These are phyloP conservation scores for Aspergillus niger DNA, from an alignment of 2,329 filamentous ascomycete species.

Conservation along the genomic window DNA sequence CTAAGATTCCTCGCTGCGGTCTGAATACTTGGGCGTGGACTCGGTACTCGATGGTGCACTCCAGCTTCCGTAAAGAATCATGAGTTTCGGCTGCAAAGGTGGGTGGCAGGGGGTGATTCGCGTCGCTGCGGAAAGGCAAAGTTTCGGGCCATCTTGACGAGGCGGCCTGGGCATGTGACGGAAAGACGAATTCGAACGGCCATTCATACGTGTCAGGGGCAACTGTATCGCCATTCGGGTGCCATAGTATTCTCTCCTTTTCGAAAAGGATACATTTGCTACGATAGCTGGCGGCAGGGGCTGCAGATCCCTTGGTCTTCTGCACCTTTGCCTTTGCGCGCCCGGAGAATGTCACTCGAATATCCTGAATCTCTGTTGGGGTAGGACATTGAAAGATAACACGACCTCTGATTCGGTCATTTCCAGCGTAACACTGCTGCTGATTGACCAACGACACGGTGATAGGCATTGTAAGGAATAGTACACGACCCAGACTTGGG, in stretches of 20 bases:
- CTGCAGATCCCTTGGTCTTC: conserved; percentile 18
- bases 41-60: conserved; percentile 14
- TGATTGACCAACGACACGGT: conserved; percentile 12
- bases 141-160: conserved; percentile 11
- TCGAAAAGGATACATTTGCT: conserved; percentile 21
- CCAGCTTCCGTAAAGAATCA: conserved; percentile 9
- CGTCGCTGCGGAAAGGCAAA: conserved; percentile 15
- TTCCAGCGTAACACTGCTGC: conserved; percentile 10
- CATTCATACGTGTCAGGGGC: conserved; percentile 14
- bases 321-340: conserved; percentile 18
- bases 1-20: conserved; percentile 7
- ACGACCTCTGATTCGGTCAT: conserved; percentile 11
- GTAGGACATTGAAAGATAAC: conserved; percentile 11
- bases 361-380: conserved; percentile 11
- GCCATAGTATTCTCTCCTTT: conserved; percentile 14
- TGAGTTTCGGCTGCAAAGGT: conserved; percentile 8
- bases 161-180: conserved; percentile 1
- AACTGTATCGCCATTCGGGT: conserved; percentile 3
- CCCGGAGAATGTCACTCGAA: conserved; percentile 17
- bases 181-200: conserved; percentile 17
- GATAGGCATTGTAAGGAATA: conserved; percentile 13
- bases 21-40: conserved; percentile 14
- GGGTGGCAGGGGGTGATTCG: conserved; percentile 15
- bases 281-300: conserved; percentile 15
- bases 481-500: background rate